Percentiles rank a stretch among this genome's conserved stretches.
Evolutionary conservation across 2,329 filamentous ascomycete genomes (phyloP).

Genomic region (Thermothelomyces thermophilus): DNA sequence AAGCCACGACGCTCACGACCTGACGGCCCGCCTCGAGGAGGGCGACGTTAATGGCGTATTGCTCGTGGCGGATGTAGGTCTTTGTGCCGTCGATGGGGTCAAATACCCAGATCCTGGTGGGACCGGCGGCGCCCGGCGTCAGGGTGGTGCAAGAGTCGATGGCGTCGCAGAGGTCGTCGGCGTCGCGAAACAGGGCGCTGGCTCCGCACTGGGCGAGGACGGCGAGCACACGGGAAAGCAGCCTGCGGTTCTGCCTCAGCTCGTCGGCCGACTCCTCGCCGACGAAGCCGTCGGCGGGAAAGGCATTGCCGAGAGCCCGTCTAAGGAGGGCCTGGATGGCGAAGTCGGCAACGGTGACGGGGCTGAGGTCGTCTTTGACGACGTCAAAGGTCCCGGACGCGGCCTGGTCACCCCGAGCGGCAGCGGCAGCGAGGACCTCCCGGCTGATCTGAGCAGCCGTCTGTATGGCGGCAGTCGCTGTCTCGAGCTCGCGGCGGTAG

Average conservation of each 20-base stretch:
- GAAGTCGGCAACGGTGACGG: constrained; percentile 46
- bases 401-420: constrained; percentile 27
- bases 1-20: constrained; percentile 44
- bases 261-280: constrained; percentile 12
- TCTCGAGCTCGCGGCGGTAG: constrained; percentile 37
- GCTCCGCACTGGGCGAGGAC: constrained; percentile 30
- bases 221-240: constrained; percentile 43
- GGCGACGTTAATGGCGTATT: constrained; percentile 53
- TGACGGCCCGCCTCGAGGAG: constrained; percentile 46
- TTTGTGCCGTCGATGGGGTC: constrained; percentile 56
- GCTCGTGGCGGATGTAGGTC: constrained; percentile 47
- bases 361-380: constrained; percentile 49
- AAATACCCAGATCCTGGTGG: constrained; percentile 45
- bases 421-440: constrained; percentile 37
- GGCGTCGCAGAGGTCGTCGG: constrained; percentile 44
- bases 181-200: constrained; percentile 14
- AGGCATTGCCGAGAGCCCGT: constrained; percentile 2
- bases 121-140: constrained; percentile 25
- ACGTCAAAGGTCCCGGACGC: constrained; percentile 24
- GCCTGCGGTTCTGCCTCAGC: constrained; percentile 32
- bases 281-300: constrained; percentile 8
- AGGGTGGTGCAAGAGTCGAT: constrained; percentile 44
- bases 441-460: constrained; percentile 45
- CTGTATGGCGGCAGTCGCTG: constrained; percentile 38
- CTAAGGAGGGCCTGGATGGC: constrained; percentile 12